A percentile compares a stretch with the other conserved stretches of the same genome.
Evolutionary conservation across 169 alveolate genomes (phyloP).

Genomic region (Eimeria necatrix): DNA sequence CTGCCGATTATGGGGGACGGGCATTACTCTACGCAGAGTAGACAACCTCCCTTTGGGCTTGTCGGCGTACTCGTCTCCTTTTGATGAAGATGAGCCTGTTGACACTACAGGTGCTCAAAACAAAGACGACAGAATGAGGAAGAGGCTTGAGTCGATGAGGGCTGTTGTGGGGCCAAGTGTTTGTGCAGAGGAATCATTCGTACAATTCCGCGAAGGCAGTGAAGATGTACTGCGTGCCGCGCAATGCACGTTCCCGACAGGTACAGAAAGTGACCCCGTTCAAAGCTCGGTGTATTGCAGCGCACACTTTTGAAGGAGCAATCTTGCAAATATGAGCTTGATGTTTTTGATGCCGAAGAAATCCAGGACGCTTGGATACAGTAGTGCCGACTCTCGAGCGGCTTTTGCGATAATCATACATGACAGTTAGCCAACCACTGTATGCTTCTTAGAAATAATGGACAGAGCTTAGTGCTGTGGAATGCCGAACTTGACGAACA

Average conservation of each 20-base stretch:
- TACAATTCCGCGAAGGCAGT: neutral
- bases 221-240: neutral
- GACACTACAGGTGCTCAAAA: neutral
- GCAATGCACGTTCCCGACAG: neutral
- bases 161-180: constrained; percentile 49
- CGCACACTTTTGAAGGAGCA: neutral
- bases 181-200: neutral
- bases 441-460: too few relatives aligned
- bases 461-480: too few relatives aligned
- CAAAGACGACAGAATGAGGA: neutral
- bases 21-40: constrained; percentile 3
- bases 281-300: neutral
- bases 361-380: neutral
- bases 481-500: too few relatives aligned
- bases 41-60: constrained; percentile 32
- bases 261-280: neutral
- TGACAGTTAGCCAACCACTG: too few relatives aligned
- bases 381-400: too few relatives aligned
- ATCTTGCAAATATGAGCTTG: neutral
- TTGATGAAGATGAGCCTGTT: neutral
- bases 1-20: neutral
- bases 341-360: neutral
- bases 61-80: constrained; percentile 33
- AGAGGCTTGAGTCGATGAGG: constrained; percentile 20
- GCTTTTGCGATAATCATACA: too few relatives aligned